Evolutionary conservation across 78 protist species (phyloP), one percentile per base, ranked within the genome.

Genomic region (Dictyostelium intermedium): DNA sequence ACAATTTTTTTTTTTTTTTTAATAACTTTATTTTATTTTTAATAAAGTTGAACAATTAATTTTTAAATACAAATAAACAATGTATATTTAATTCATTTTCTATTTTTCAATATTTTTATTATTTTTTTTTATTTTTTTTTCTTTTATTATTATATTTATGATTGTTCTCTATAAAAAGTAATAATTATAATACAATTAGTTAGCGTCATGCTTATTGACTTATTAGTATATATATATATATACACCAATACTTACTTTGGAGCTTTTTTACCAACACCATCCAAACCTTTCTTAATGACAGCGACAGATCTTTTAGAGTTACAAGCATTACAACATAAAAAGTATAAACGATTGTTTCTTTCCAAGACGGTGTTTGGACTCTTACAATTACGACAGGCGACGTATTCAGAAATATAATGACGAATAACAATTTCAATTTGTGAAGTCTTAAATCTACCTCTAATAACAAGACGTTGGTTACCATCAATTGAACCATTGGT

Each of bases 401-500:
- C 99, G 93, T 97, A 99, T 80, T 98, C 99, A 13, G 83, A 16
- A 85, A 99, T 97, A 82, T 98, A 98, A 72, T 81, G 66, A 32
- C 98, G 95, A 74, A 99, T 95, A 4, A 99, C 82, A 43, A 78
- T 84, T 87, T 99, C 99, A 56, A 99, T 97, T 78, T 98, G 98
- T 87, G 98, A 97, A 13, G 95, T 87, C n/a, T 93, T 86, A 87
- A 96, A 97, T 47, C 98, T 93, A 7, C 99, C 99, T 83, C 96
- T 96, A 83, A 99, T 96, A 66, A 98, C 94, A 66, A 99, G 91
- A 14, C 95, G 95, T 61, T 83, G 78, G 83, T 85, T 93, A 63
- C 98, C 99, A 72, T 98, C 99, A 35, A 98, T 81, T 9, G 98
- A 92, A 32, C 99, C 99, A 66, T 96, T 96, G 14, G 99, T 96